A percentile compares a stretch with the other conserved stretches of the same genome.
Evolutionary conservation across 2,329 filamentous ascomycete species (phyloP).

Genomic region (Beauveria rudraprayagi): DNA sequence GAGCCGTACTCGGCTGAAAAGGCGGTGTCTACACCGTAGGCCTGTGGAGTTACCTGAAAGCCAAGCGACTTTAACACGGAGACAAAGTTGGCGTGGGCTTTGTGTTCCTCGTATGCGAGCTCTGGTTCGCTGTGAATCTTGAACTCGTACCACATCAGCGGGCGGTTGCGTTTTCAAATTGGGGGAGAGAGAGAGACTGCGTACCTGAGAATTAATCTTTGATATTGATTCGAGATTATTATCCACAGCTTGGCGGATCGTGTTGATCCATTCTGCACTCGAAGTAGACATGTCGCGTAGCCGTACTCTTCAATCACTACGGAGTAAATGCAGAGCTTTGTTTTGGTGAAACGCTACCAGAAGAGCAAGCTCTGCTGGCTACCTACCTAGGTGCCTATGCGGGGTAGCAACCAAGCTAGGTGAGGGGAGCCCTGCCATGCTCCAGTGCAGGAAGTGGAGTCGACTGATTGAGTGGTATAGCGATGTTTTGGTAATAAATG

Average conservation of each 20-base stretch:
- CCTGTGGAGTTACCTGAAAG: slow-evolving; percentile 21
- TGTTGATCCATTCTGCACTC: neutral
- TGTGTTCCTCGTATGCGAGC: slow-evolving; percentile 21
- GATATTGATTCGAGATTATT: neutral
- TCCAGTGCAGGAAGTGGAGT: neutral
- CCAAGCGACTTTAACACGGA: slow-evolving; percentile 16
- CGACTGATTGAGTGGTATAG: neutral
- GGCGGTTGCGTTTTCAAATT: too few relatives aligned
- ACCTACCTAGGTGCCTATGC: neutral
- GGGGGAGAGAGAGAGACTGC: neutral
- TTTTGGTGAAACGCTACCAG: neutral
- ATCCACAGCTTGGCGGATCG: neutral
- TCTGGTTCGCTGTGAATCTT: slow-evolving; percentile 22
- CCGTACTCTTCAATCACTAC: neutral
- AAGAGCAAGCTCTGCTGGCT: neutral
- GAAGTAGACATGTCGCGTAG: neutral
- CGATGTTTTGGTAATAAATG: neutral
- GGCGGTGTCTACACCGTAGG: slow-evolving; percentile 26
- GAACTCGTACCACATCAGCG: neutral
- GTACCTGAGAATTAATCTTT: slow-evolving; percentile 4
- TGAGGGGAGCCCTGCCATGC: neutral
- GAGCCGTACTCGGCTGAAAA: slow-evolving; percentile 23
- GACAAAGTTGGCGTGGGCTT: slow-evolving; percentile 21
- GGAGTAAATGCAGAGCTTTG: neutral
- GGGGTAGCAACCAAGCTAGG: neutral